Percentiles rank a stretch among this genome's conserved stretches.
Conservation (phyloP, 495 filamentous ascomycete species). For the Penicillium pancosmium region DNA sequence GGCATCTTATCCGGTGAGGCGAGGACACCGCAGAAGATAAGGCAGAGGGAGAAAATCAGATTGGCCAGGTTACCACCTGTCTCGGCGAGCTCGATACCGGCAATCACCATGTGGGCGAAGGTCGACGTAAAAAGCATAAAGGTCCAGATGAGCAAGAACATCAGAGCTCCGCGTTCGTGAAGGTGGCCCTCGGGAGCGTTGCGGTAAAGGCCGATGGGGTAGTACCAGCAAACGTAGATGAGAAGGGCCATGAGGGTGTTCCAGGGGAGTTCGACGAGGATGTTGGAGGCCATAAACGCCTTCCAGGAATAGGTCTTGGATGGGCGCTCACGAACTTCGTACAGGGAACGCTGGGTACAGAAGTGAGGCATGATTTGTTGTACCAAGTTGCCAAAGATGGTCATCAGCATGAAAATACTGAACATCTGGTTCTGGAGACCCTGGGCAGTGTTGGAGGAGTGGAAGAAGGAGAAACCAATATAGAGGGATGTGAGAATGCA, state of each 20-base stretch:
- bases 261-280: conserved; percentile 77
- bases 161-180: conserved; percentile 57
- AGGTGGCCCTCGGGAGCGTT: conserved; percentile 50
- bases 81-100: conserved; percentile 63
- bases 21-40: conserved; percentile 70
- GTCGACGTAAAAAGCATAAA: conserved; percentile 64
- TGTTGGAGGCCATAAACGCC: conserved; percentile 68
- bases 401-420: conserved; percentile 84
- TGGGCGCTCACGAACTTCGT: conserved; percentile 71
- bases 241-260: conserved; percentile 65
- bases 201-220: conserved; percentile 64
- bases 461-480: conserved; percentile 92
- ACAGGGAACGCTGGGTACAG: conserved; percentile 66
- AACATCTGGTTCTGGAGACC: conserved; percentile 93
- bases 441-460: conserved; percentile 69
- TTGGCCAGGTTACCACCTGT: conserved; percentile 64
- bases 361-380: conserved; percentile 81
- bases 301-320: conserved; percentile 77
- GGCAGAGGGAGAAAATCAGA: conserved; percentile 62
- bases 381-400: conserved; percentile 77
- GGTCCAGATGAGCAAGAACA: conserved; percentile 58
- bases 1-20: conserved; percentile 62
- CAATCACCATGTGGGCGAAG: conserved; percentile 68
- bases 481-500: conserved; percentile 62
- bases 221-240: conserved; percentile 69